Evolutionary conservation across 2,329 filamentous ascomycete species (phyloP), one percentile per base, ranked within the genome.

Genomic region (Arthrobotrys sinensis): DNA sequence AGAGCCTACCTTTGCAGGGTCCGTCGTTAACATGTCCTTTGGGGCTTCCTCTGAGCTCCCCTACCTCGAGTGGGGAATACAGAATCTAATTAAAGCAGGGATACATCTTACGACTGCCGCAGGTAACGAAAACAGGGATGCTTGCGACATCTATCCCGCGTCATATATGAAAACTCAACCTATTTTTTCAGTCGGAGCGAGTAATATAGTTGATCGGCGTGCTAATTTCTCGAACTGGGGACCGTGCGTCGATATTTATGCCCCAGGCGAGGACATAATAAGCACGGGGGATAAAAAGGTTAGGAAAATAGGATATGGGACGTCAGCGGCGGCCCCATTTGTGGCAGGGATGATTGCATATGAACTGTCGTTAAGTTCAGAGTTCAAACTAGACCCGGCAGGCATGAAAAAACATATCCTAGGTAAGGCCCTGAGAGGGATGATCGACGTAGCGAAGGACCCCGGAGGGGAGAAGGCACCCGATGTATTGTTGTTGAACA

Each of bases 201-300:
- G 7, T 10, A 19, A 12, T 16, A 55, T 53, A 4, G 7, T 11
- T 5, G 21, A 55, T 52, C 14, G 14, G 3, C 52, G 28, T 55
- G 2, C 2, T 12, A 1, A 7, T 14, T 19, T 2, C 24, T 64
- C 68, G 6, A 72, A 64, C 38, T 53, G 34, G 12, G 68, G 68
- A 0, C 34, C 11, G 1, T 72, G 68, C 28, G 46, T 72, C 16
- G 57, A 65, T 38, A 63, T 72, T 8, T 72, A 45, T 21, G 68
- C 68, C 7, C 68, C 68, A n/a, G 68, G 68, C 1, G 12, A 4
- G 4, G 10, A 21, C 7, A 12, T 55, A 1, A 16, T 16, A 45
- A 12, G 4, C 40, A 45, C n/a, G 12, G 40, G 7, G 12, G 4
- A 3, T 38, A 38, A 8, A 10, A 6, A 38, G 6, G 28, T 16